Percentiles rank a stretch among this genome's conserved stretches.
phyloP scores from a whole-genome alignment of 768 basidiomycete species.

The Tylopilus sp. region DNA sequence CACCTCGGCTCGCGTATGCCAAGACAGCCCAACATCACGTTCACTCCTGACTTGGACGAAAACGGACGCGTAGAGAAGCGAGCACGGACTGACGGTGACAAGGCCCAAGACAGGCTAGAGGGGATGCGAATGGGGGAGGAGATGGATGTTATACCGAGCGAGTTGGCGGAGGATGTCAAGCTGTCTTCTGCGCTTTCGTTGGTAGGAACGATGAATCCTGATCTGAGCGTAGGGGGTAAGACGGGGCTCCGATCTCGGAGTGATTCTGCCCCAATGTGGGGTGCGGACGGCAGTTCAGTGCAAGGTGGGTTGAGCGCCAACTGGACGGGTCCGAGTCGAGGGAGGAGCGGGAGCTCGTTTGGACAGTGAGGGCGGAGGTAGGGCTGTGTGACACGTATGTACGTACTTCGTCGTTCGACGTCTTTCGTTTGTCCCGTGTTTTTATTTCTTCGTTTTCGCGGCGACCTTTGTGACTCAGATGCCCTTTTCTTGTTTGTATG shows the following conservation, averaged over 20 bases:
- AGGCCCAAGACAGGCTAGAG: slow-evolving; percentile 2
- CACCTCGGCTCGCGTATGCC: slow-evolving; percentile 21
- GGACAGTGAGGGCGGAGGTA: slow-evolving; percentile 20
- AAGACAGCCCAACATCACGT: slow-evolving; percentile 29
- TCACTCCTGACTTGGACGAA: slow-evolving; percentile 26
- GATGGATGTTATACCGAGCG: slow-evolving; percentile 23
- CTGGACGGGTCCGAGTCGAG: slow-evolving; percentile 22
- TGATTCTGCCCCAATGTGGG: slow-evolving; percentile 25
- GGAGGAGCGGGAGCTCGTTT: slow-evolving; percentile 25
- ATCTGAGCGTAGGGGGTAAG: slow-evolving; percentile 12
- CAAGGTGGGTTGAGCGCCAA: slow-evolving; percentile 27
- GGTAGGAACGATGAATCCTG: neutral
- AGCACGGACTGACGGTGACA: slow-evolving; percentile 17
- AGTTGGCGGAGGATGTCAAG: slow-evolving; percentile 15
- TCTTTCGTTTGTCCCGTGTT: slow-evolving; percentile 14
- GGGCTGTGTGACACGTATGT: neutral
- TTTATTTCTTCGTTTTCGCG: neutral
- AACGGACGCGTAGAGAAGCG: slow-evolving; percentile 25
- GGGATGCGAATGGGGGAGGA: slow-evolving; percentile 17
- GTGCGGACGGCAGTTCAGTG: slow-evolving; percentile 15
- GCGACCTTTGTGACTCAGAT: neutral
- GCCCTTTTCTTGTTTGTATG: neutral
- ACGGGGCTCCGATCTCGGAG: slow-evolving; percentile 22
- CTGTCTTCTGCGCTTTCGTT: slow-evolving; percentile 11
- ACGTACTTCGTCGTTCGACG: slow-evolving; percentile 22